A percentile compares a stretch with the other conserved stretches of the same genome.
phyloP scores from a whole-genome alignment of 2,329 filamentous ascomycete genomes.

The Neobulgaria alba region DNA sequence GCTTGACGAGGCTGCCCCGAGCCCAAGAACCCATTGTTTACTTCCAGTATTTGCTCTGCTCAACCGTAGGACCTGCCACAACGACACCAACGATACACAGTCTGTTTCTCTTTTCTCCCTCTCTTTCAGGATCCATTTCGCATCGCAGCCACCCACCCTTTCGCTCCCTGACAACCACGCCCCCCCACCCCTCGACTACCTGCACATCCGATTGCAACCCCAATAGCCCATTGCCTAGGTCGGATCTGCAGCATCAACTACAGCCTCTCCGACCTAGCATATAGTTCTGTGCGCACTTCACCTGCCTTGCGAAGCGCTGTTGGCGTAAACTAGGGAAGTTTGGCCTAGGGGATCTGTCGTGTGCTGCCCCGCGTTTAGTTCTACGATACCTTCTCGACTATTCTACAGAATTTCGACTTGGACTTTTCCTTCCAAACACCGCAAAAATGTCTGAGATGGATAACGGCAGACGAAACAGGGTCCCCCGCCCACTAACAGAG shows the following conservation, averaged over 20 bases:
- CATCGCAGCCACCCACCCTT: not conserved
- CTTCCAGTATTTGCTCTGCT: too few species aligned
- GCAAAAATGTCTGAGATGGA: conserved; percentile 37
- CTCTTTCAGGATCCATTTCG: not conserved
- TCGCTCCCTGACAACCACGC: not conserved
- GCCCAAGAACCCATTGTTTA: too few species aligned
- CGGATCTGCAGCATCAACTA: too few species aligned
- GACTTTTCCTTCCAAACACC: not conserved
- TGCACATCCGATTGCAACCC: not conserved
- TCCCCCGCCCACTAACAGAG: conserved; percentile 71
- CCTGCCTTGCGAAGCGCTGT: not conserved
- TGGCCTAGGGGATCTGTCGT: not conserved
- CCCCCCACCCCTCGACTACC: not conserved
- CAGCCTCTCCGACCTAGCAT: too few species aligned
- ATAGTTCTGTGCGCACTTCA: too few species aligned
- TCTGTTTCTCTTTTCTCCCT: not conserved
- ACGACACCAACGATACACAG: not conserved
- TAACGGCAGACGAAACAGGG: conserved; percentile 75
- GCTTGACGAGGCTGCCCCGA: too few species aligned
- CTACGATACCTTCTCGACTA: too few species aligned
- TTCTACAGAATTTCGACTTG: not conserved
- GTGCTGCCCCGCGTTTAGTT: conserved; percentile 3
- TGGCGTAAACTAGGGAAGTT: not conserved
- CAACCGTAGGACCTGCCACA: not conserved
- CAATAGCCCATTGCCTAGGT: not conserved